Evolutionary conservation across 2,329 filamentous ascomycete species (phyloP).

Genomic region (Leptodontidium sp.): DNA sequence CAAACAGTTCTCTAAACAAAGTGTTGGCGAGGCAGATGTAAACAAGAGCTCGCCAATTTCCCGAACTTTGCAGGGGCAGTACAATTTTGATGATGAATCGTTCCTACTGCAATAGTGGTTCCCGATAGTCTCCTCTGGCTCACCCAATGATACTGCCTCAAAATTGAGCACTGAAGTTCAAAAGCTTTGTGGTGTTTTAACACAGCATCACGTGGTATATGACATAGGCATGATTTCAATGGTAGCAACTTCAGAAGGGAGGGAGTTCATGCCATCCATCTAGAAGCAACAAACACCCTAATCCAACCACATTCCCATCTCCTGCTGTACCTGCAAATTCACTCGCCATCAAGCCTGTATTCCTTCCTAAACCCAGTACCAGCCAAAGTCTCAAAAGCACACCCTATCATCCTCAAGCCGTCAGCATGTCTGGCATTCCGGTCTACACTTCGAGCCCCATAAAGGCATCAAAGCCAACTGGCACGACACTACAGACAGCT

Average conservation of each 20-base stretch:
- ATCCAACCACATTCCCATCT: not conserved
- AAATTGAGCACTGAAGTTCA: too few species aligned
- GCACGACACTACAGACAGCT: constrained; percentile 56
- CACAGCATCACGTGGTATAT: constrained; percentile 7
- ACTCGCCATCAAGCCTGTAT: not conserved
- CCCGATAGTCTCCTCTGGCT: too few species aligned
- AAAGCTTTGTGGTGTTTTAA: not conserved
- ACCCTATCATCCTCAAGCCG: not conserved
- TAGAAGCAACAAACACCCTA: not conserved
- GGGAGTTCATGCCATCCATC: not conserved
- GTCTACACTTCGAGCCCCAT: constrained; percentile 68
- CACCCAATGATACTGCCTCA: too few species aligned
- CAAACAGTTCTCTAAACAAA: too few species aligned
- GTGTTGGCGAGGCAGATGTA: not conserved
- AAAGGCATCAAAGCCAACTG: constrained; percentile 59
- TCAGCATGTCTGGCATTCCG: constrained; percentile 66
- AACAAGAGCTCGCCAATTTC: not conserved
- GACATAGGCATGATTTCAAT: not conserved
- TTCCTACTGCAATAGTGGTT: too few species aligned
- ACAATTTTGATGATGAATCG: too few species aligned
- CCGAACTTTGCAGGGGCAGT: not conserved
- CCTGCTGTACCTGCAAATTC: not conserved
- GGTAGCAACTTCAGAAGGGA: not conserved
- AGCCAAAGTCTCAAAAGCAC: not conserved
- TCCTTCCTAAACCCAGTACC: not conserved